Evolutionary conservation across 2,329 filamentous ascomycete genomes (phyloP).

Genomic region (Huntiella moniliformis): DNA sequence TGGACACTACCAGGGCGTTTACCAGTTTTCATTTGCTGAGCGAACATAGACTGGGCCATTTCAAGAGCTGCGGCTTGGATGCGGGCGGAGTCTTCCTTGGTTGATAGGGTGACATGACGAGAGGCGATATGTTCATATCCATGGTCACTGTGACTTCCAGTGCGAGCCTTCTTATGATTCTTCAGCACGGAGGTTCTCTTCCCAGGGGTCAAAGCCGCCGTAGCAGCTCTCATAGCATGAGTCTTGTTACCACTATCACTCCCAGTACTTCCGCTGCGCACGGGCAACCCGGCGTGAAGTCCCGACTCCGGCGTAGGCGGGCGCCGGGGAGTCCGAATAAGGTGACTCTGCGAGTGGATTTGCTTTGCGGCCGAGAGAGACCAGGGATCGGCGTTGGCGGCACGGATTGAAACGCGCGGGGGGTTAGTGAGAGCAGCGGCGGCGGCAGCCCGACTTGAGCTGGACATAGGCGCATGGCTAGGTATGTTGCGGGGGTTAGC

Average conservation of each 20-base stretch:
- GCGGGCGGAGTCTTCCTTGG: too few species aligned
- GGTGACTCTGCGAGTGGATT: not conserved
- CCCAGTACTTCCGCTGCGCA: too few species aligned
- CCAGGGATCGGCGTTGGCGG: not conserved
- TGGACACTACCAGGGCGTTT: conserved; percentile 26
- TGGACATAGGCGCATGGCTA: conserved; percentile 28
- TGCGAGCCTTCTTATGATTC: conserved; percentile 31
- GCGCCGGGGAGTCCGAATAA: not conserved
- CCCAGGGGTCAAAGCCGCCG: not conserved
- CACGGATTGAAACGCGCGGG: not conserved
- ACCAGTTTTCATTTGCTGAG: conserved; percentile 42
- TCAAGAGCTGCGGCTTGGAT: conserved; percentile 66
- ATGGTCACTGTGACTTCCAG: conserved; percentile 46
- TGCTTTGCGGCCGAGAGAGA: not conserved
- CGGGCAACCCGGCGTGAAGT: not conserved
- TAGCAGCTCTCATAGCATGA: not conserved
- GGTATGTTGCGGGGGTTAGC: conserved; percentile 39
- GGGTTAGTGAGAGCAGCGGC: conserved; percentile 1
- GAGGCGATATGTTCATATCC: conserved; percentile 39
- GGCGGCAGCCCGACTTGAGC: conserved; percentile 29
- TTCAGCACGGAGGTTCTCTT: too few species aligned
- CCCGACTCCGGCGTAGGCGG: not conserved
- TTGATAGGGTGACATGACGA: too few species aligned
- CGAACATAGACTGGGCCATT: conserved; percentile 81
- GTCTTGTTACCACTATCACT: too few species aligned